Evolutionary conservation across 257 asterid species (phyloP).

Genomic region (Jaltomata sinuosa): DNA sequence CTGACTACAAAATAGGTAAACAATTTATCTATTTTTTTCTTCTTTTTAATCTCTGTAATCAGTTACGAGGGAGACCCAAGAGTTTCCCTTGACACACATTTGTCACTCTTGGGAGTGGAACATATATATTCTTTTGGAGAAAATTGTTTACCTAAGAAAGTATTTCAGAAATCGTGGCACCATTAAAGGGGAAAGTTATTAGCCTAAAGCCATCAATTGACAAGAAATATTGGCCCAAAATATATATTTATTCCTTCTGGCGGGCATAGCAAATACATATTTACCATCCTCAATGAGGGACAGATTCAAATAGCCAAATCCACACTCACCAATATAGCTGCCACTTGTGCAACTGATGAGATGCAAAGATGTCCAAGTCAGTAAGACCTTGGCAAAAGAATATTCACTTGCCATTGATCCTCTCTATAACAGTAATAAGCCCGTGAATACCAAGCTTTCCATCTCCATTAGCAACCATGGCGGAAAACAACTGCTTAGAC

Average conservation of each 20-base stretch:
- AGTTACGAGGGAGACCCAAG: neutral
- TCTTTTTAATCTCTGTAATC: neutral
- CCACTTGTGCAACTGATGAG: neutral
- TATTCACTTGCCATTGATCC: slow-evolving; percentile 41
- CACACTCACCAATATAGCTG: neutral
- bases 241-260: neutral
- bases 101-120: neutral
- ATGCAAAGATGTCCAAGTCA: neutral
- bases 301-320: neutral
- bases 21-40: neutral
- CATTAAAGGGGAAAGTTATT: no score
- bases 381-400: neutral
- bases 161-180: neutral
- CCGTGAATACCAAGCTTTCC: slow-evolving; percentile 79
- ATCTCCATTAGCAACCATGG: slow-evolving; percentile 84
- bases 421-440: slow-evolving; percentile 59
- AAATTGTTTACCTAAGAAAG: neutral
- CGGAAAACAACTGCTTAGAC: slow-evolving; percentile 60
- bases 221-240: neutral
- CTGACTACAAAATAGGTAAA: neutral
- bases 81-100: neutral
- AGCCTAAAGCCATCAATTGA: neutral
- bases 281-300: neutral
- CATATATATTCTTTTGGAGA: neutral
- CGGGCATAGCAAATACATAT: no score